A percentile compares a stretch with the other conserved stretches of the same genome.
Evolutionary conservation across 2,329 filamentous ascomycete genomes (phyloP).

Genomic region (Trichoderma breve): DNA sequence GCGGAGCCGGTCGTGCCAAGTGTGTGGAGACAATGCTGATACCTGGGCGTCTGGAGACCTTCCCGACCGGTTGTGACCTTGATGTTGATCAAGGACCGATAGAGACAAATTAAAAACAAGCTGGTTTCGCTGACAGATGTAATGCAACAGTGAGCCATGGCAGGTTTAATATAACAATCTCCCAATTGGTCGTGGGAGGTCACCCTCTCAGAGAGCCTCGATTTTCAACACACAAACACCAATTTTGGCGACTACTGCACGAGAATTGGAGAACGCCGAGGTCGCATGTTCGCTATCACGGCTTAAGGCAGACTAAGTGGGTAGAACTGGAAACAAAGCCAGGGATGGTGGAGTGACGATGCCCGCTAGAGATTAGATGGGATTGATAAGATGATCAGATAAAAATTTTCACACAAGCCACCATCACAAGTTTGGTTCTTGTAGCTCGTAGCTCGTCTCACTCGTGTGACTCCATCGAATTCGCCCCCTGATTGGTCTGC

Average conservation of each 20-base stretch:
- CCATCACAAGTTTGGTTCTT: neutral
- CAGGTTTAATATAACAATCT: neutral
- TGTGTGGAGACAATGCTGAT: neutral
- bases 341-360: conserved; percentile 6
- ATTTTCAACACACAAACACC: neutral
- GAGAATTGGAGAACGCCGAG: conserved; percentile 3
- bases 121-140: neutral
- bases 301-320: conserved; percentile 5
- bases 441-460: neutral
- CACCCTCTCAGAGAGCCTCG: neutral
- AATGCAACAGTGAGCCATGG: neutral
- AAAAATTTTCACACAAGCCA: conserved; percentile 16
- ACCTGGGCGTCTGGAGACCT: neutral
- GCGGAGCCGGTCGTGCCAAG: neutral
- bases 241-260: neutral
- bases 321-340: neutral
- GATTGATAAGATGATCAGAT: conserved; percentile 24
- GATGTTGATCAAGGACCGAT: neutral
- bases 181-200: neutral
- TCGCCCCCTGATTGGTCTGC: conserved; percentile 5
- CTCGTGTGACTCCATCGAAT: conserved; percentile 2
- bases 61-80: neutral
- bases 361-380: conserved; percentile 17
- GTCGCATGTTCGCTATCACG: conserved; percentile 2
- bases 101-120: neutral